Conservation (phyloP, 2,329 filamentous ascomycete genomes). For the Ophiostoma piceae region DNA sequence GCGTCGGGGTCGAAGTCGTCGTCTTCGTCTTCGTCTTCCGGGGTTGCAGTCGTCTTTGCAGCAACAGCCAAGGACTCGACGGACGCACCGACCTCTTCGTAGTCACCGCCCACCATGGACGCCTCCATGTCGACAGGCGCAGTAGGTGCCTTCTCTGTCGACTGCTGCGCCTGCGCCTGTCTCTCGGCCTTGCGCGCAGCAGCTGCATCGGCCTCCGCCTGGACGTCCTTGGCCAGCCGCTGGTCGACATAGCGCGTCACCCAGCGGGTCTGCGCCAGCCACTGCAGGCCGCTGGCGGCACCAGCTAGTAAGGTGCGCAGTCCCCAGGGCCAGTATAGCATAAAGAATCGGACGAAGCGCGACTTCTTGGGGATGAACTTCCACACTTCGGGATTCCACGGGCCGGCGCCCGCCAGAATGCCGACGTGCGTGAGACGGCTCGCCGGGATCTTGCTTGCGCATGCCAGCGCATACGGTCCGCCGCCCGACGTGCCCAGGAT, state of each 20-base stretch:
- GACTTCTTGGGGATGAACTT: conserved; percentile 30
- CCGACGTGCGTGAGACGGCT: conserved; percentile 35
- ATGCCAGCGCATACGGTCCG: conserved; percentile 37
- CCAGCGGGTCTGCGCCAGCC: conserved; percentile 27
- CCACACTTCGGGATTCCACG: conserved; percentile 33
- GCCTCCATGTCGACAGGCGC: background rate
- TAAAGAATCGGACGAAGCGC: conserved; percentile 27
- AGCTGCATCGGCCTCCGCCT: conserved; percentile 27
- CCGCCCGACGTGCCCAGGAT: conserved; percentile 37
- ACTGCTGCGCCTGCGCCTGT: conserved; percentile 38
- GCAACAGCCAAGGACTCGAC: conserved; percentile 14
- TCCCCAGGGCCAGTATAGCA: conserved; percentile 29
- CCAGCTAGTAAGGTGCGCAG: conserved; percentile 26
- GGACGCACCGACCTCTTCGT: conserved; percentile 25
- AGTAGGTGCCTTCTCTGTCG: conserved; percentile 21
- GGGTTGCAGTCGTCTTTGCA: background rate
- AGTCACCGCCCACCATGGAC: conserved; percentile 14
- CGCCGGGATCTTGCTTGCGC: conserved; percentile 28
- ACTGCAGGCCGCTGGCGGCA: conserved; percentile 28
- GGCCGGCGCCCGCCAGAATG: conserved; percentile 36
- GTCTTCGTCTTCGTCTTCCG: background rate
- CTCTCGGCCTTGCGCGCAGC: conserved; percentile 31
- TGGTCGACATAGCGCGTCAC: conserved; percentile 29
- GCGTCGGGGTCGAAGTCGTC: conserved; percentile 10
- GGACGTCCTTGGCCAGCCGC: conserved; percentile 42